These are phyloP conservation scores for Meripilus lineatus DNA, from an alignment of 1,284 basidiomycete species.

Conservation along the genomic window DNA sequence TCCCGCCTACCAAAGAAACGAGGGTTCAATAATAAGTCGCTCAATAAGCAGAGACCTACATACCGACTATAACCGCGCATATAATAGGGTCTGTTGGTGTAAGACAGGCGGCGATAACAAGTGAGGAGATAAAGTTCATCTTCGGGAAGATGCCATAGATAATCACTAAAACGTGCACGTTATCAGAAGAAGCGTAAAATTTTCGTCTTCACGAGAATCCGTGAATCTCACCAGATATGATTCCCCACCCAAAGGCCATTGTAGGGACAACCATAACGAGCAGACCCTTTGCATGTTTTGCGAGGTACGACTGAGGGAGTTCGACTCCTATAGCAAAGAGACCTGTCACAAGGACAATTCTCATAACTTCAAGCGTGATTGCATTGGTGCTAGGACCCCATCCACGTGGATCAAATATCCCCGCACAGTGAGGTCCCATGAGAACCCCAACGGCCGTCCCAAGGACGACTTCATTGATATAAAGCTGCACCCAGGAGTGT, in stretches of 20 bases:
- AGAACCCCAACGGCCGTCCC: constrained; percentile 77
- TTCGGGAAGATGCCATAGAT: constrained; percentile 67
- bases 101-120: constrained; percentile 85
- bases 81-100: constrained; percentile 93
- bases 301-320: constrained; percentile 63
- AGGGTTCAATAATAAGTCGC: neutral
- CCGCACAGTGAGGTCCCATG: constrained; percentile 71
- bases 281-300: constrained; percentile 53
- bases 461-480: constrained; percentile 90
- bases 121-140: constrained; percentile 66
- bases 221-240: constrained; percentile 48
- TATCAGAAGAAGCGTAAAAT: neutral
- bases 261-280: constrained; percentile 68
- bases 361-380: constrained; percentile 78
- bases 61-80: constrained; percentile 57
- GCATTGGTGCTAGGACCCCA: constrained; percentile 59
- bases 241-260: constrained; percentile 74
- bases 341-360: constrained; percentile 64
- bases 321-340: constrained; percentile 75
- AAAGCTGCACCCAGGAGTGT: no score
- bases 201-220: neutral
- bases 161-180: constrained; percentile 13
- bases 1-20: constrained; percentile 61
- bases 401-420: constrained; percentile 73
- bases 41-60: constrained; percentile 6